Evolutionary conservation across 106 monocot species (phyloP), one percentile per base, ranked within the genome.

Genomic region (Dendrobium catenatum): DNA sequence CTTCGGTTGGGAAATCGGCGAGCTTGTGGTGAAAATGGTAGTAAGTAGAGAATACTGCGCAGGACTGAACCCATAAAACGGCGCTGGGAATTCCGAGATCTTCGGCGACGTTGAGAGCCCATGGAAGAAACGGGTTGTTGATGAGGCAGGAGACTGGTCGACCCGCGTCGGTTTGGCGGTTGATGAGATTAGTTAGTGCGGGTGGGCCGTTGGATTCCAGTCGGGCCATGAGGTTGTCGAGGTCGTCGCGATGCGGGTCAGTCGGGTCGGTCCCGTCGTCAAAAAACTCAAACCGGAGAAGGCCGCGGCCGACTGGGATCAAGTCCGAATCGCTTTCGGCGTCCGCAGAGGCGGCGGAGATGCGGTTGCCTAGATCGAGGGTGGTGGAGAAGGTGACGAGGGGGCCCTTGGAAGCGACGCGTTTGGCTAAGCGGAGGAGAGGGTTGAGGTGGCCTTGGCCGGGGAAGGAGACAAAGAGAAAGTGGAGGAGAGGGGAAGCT

Each of bases 401-500:
- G n/a, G 84, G 82, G 64, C 94, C 94, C 82, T 89, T 88, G 75
- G 88, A 46, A 13, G 94, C 94, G 37, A 94, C 6, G 48, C 91
- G 83, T 77, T 90, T 89, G 20, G 91, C 91, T 49, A 91, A 72
- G 72, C 91, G 91, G 84, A 94, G 89, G 64, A 85, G 82, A 0
- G 94, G 94, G 85, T 94, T 94, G 49, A 94, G 47, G 81, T 94
- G 94, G 80, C 94, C 94, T 33, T 91, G 94, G 20, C 79, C 86
- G 0, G 89, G 85, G 86, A 90, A 94, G 44, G 88, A 85, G 82
- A 94, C 79, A 42, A 91, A 31, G 20, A 94, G 85, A n/a, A 94
- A 78, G 37, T 94, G 94, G 6, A 76, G 48, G 6, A 48, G 76
- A 6, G 76, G 48, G 13, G 47, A 46, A 9, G 76, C 76, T 20